phyloP scores from a whole-genome alignment of 306 rosid species.

The Trifolium fragiferum region DNA sequence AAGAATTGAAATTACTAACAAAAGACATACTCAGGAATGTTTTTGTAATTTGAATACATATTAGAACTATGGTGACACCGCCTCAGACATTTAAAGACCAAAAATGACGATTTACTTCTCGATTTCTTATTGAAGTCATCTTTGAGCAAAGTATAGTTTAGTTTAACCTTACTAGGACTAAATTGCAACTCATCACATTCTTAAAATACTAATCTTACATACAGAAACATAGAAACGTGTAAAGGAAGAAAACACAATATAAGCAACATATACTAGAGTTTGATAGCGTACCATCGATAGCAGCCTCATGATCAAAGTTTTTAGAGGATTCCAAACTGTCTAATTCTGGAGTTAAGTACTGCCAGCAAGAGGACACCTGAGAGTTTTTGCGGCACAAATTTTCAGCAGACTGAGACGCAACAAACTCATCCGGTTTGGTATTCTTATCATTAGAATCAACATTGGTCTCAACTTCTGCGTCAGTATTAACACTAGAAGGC shows the following conservation, averaged over 20 bases:
- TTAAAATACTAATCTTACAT: not conserved
- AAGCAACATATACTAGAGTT: slow-evolving; percentile 55
- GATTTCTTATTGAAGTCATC: too few species aligned
- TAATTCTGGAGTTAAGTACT: slow-evolving; percentile 69
- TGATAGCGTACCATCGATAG: too few species aligned
- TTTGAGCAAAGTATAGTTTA: too few species aligned
- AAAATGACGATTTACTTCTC: too few species aligned
- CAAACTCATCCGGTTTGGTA: slow-evolving; percentile 56
- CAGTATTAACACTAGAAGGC: slow-evolving; percentile 38
- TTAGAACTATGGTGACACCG: not conserved
- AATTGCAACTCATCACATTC: not conserved
- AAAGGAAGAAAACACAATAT: slow-evolving; percentile 15
- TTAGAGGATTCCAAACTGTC: slow-evolving; percentile 30
- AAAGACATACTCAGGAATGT: not conserved
- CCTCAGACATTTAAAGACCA: not conserved
- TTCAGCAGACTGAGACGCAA: slow-evolving; percentile 61
- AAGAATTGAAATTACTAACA: not conserved
- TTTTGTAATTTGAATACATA: too few species aligned
- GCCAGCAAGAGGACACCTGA: slow-evolving; percentile 42
- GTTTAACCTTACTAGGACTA: too few species aligned
- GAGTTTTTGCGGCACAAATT: slow-evolving; percentile 57
- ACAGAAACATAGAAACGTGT: not conserved
- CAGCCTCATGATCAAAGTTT: too few species aligned
- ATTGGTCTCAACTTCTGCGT: slow-evolving; percentile 83
- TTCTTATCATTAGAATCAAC: slow-evolving; percentile 88